These are phyloP conservation scores for Arthrobotrys iridis DNA, from an alignment of 2,329 filamentous ascomycete genomes.

Conservation along the genomic window DNA sequence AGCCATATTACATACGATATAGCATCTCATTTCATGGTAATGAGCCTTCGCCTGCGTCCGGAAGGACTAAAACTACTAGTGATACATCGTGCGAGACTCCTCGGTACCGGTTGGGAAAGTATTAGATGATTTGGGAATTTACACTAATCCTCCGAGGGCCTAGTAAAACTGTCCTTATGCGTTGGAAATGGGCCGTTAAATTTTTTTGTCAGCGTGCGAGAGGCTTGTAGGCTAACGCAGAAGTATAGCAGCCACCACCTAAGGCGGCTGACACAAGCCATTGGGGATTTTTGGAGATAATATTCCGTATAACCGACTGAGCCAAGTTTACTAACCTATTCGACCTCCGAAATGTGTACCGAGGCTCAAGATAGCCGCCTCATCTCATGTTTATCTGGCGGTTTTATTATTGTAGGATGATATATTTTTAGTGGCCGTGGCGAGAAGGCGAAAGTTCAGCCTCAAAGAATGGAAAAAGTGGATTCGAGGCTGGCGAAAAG, in stretches of 20 bases:
- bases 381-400: too few species aligned
- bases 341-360: neutral
- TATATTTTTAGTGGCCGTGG: neutral
- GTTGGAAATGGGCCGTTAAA: neutral
- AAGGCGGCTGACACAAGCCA: slow-evolving; percentile 11
- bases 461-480: too few species aligned
- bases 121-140: neutral
- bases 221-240: neutral
- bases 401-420: too few species aligned
- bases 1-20: neutral
- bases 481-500: too few species aligned
- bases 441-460: too few species aligned
- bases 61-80: neutral
- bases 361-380: neutral
- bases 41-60: neutral
- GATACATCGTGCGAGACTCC: neutral
- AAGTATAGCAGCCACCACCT: neutral
- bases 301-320: neutral
- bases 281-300: neutral
- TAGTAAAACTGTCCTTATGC: slow-evolving; percentile 5
- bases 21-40: neutral
- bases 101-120: neutral
- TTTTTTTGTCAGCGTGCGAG: neutral
- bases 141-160: neutral
- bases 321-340: neutral